Conservation (phyloP, 768 basidiomycete species). For the Suillus discolor region DNA sequence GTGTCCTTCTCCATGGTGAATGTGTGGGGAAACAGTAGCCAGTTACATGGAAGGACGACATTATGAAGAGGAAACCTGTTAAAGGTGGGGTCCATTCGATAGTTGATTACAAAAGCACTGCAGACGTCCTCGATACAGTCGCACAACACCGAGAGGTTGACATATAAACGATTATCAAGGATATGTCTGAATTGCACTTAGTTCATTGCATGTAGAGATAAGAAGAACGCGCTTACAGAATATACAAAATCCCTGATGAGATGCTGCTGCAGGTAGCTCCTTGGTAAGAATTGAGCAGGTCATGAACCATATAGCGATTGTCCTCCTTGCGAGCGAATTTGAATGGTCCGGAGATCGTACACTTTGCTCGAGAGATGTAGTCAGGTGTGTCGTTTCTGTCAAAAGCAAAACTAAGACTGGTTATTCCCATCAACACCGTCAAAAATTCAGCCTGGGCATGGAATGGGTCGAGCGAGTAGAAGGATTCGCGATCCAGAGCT, state of each 20-base stretch:
- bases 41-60: slow-evolving; percentile 55
- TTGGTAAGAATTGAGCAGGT: slow-evolving; percentile 32
- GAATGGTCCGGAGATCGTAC: slow-evolving; percentile 18
- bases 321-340: slow-evolving; percentile 14
- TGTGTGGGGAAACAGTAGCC: slow-evolving; percentile 39
- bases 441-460: slow-evolving; percentile 33
- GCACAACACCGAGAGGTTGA: slow-evolving; percentile 55
- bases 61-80: slow-evolving; percentile 38
- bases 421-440: slow-evolving; percentile 40
- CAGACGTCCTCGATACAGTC: slow-evolving; percentile 53
- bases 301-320: slow-evolving; percentile 31
- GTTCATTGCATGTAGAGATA: no score
- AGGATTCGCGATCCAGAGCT: no score
- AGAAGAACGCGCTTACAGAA: background rate
- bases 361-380: slow-evolving; percentile 38
- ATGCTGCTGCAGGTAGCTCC: slow-evolving; percentile 29
- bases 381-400: slow-evolving; percentile 35
- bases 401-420: slow-evolving; percentile 40
- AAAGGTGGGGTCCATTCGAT: slow-evolving; percentile 18
- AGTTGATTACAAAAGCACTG: slow-evolving; percentile 40
- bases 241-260: slow-evolving; percentile 35
- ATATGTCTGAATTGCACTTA: slow-evolving; percentile 41
- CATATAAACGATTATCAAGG: slow-evolving; percentile 34
- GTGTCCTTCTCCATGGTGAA: slow-evolving; percentile 17
- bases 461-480: no score